Conservation (phyloP, 2,329 filamentous ascomycete genomes). For the Phialophora macrospora region DNA sequence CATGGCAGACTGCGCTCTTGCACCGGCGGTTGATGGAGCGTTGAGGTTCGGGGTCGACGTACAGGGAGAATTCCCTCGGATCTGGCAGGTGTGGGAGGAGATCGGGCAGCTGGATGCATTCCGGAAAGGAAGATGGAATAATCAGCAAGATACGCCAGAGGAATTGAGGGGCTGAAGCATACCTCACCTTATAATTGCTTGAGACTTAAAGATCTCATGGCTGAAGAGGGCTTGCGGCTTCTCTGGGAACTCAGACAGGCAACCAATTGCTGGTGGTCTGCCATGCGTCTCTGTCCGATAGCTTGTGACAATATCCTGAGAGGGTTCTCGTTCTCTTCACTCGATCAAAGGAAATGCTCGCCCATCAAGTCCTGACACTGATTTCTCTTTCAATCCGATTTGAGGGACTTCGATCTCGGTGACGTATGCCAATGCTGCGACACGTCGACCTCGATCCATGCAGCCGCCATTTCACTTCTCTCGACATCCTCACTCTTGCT, state of each 20-base stretch:
- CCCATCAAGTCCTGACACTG: not conserved
- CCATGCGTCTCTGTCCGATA: not conserved
- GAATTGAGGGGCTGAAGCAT: slow-evolving; percentile 45
- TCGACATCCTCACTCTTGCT: not conserved
- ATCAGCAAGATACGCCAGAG: slow-evolving; percentile 60
- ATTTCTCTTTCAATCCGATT: not conserved
- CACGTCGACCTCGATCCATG: not conserved
- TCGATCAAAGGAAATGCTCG: not conserved
- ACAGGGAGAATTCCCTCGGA: slow-evolving; percentile 51
- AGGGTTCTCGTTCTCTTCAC: not conserved
- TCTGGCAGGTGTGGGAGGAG: slow-evolving; percentile 53
- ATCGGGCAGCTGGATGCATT: slow-evolving; percentile 59
- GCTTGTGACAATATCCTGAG: not conserved
- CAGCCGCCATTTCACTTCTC: not conserved
- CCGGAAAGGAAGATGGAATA: slow-evolving; percentile 58
- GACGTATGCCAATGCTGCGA: slow-evolving; percentile 20
- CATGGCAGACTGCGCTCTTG: slow-evolving; percentile 63
- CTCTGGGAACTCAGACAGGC: not conserved
- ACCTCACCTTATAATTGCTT: not conserved
- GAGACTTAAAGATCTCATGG: not conserved
- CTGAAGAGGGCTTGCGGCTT: not conserved
- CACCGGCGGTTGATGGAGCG: slow-evolving; percentile 65
- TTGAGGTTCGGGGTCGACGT: slow-evolving; percentile 61
- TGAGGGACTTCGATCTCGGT: not conserved
- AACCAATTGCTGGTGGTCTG: too few relatives aligned